Percentiles rank a stretch among this genome's conserved stretches.
These are phyloP conservation scores for Craspedostauros australis DNA, from an alignment of 108 stramenopile species.

Conservation along the genomic window DNA sequence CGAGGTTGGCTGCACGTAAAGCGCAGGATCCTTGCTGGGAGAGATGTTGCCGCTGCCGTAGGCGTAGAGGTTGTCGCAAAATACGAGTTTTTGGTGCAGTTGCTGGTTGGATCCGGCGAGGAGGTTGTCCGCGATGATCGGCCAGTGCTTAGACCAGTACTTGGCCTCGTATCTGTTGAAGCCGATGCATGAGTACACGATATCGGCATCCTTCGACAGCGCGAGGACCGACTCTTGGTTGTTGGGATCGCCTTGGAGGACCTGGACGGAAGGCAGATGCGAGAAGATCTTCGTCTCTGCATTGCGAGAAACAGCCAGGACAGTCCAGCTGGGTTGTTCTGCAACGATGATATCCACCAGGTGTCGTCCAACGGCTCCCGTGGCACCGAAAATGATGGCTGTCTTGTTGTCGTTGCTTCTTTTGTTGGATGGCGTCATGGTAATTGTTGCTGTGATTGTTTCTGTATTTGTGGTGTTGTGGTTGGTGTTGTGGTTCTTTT, in stretches of 20 bases:
- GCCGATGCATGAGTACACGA: slow-evolving; percentile 23
- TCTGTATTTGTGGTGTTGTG: no score
- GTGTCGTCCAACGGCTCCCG: slow-evolving; percentile 16
- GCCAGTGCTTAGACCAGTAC: slow-evolving; percentile 27
- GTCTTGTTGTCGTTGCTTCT: no score
- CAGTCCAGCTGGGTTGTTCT: slow-evolving; percentile 22
- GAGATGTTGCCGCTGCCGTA: slow-evolving; percentile 16
- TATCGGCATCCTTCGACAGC: slow-evolving; percentile 6
- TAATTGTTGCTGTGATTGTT: no score
- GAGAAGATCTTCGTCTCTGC: not conserved
- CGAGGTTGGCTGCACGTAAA: no score
- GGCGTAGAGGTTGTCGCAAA: slow-evolving; percentile 36
- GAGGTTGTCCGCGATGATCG: slow-evolving; percentile 25
- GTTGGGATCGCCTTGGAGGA: slow-evolving; percentile 20
- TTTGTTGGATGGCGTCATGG: no score
- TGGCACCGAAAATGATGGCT: slow-evolving; percentile 28
- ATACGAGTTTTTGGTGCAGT: slow-evolving; percentile 20
- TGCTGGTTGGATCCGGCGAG: slow-evolving; percentile 5
- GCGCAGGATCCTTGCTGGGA: not conserved
- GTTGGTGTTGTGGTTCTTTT: no score
- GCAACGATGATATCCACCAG: slow-evolving; percentile 7
- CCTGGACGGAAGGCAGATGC: slow-evolving; percentile 4
- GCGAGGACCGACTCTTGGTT: not conserved
- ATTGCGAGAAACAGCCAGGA: slow-evolving; percentile 17
- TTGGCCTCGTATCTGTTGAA: slow-evolving; percentile 26